Base-by-base conservation (phyloP, 2,329 filamentous ascomycete genomes). In the Peltaster fructicola region DNA sequence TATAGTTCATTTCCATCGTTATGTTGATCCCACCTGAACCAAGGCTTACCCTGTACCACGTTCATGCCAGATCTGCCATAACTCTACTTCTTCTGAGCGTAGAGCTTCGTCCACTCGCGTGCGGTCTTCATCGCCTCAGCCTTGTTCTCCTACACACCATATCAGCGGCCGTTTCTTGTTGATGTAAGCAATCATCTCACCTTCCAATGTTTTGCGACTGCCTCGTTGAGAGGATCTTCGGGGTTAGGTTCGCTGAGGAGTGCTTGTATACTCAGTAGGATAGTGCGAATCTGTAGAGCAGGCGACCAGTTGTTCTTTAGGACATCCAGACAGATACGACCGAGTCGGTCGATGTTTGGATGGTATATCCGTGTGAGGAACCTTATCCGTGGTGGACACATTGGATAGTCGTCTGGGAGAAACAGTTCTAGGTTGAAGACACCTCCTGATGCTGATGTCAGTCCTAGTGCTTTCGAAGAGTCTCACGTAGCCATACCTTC, bases 351-450 rank as follows among this genome's bases (percentile, higher is more conserved):
- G 41, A 98, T 93, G 52, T 98, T 98, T 25, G 88, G 88, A 52
- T 98, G 90, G 56, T 95, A 98, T 53, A 98, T 95, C 59, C 92
- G 93, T 42, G 90, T 98, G 25, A 98, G 64, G 56, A 98, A 98
- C 27, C 88, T 79, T 47, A 98, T 93, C 63, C 93, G 93, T 22
- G 88, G 88, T 26, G 88, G 85, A 16, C 82, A 92, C 88, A 98
- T 98, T 20, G 88, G 88, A 52, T 98, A 98, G 59, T 98, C 88
- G 47, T 98, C 88, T 21, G 90, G 90, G 13, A 98, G 67, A 53
- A 98, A 98, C 11, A 98, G 71, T 54, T 98, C 88, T 33, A 95
- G 75, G 55, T 90, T 85, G 64, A 98, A 98, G 36, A 92, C 67
- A 23, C 90, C 88, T 34, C 68, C 71, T 71, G 44, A 13, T n/a